Evolutionary conservation across 2,329 filamentous ascomycete species (phyloP).

Genomic region (Chaetomiaceae sp.): DNA sequence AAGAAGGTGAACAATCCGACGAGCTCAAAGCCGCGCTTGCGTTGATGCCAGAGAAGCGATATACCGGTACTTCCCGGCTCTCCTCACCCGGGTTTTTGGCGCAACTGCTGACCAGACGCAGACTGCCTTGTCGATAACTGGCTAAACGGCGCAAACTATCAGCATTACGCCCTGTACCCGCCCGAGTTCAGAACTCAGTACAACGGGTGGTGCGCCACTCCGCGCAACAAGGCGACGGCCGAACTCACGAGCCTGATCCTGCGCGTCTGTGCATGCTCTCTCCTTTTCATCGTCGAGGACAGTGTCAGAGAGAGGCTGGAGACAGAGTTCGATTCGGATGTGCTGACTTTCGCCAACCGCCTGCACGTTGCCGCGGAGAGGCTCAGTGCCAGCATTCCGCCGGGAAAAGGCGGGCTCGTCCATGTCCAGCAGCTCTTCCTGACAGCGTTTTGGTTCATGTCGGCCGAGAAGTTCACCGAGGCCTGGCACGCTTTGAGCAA

Average conservation of each 20-base stretch:
- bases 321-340: constrained; percentile 39
- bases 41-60: constrained; percentile 35
- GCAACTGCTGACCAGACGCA: constrained; percentile 22
- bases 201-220: constrained; percentile 42
- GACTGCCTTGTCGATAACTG: constrained; percentile 45
- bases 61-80: constrained; percentile 30
- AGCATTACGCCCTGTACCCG: constrained; percentile 44
- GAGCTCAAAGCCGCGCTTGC: constrained; percentile 33
- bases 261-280: constrained; percentile 42
- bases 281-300: constrained; percentile 38
- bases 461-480: constrained; percentile 43
- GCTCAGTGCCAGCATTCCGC: constrained; percentile 39
- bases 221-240: constrained; percentile 33
- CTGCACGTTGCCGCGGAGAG: constrained; percentile 41
- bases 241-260: constrained; percentile 45
- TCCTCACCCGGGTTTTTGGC: neutral
- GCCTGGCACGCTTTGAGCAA: constrained; percentile 44
- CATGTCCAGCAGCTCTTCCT: constrained; percentile 49
- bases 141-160: constrained; percentile 40
- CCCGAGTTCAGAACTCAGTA: constrained; percentile 42
- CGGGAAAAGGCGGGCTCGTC: constrained; percentile 40
- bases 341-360: constrained; percentile 36
- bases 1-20: constrained; percentile 23
- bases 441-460: constrained; percentile 43
- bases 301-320: constrained; percentile 38